A percentile compares a stretch with the other conserved stretches of the same genome.
phyloP scores from a whole-genome alignment of 192 early-diverging fungal genomes.

The Rhizoclosmatium globosum region DNA sequence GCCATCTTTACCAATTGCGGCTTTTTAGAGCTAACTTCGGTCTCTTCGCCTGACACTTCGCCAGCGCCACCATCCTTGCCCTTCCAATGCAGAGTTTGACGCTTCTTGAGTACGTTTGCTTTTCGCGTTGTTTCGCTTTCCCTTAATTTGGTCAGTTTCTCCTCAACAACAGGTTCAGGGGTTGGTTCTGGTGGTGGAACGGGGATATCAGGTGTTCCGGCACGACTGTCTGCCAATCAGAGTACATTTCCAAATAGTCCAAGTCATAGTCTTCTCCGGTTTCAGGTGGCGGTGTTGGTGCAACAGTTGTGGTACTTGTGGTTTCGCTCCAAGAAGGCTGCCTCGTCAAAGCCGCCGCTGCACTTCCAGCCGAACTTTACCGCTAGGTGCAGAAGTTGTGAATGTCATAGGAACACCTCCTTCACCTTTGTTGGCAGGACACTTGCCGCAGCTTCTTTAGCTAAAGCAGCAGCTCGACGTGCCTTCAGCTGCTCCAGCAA shows the following conservation, averaged over 20 bases:
- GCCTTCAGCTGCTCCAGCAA: neutral
- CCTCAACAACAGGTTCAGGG: slow-evolving; percentile 35
- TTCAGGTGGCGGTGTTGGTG: neutral
- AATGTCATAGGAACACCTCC: neutral
- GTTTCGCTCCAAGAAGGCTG: neutral
- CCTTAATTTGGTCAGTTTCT: slow-evolving; percentile 16
- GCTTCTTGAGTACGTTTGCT: slow-evolving; percentile 6
- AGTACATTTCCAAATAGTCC: slow-evolving; percentile 29
- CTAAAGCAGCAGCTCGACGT: neutral
- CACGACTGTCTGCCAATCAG: neutral
- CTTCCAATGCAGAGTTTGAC: slow-evolving; percentile 37
- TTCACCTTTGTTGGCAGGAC: neutral
- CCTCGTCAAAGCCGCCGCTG: neutral
- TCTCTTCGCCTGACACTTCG: slow-evolving; percentile 18
- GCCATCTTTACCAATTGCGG: slow-evolving; percentile 35
- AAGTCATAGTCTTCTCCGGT: slow-evolving; percentile 6
- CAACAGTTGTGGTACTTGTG: neutral
- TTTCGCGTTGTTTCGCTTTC: slow-evolving; percentile 20
- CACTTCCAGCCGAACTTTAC: neutral
- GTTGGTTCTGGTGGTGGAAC: slow-evolving; percentile 49
- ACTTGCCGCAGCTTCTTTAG: neutral
- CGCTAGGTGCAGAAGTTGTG: neutral
- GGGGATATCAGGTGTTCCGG: slow-evolving; percentile 37
- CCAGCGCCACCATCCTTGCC: slow-evolving; percentile 41
- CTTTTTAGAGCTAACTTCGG: slow-evolving; percentile 1